Evolutionary conservation across 2,329 filamentous ascomycete species (phyloP).

Genomic region (Thelonectria rubi): DNA sequence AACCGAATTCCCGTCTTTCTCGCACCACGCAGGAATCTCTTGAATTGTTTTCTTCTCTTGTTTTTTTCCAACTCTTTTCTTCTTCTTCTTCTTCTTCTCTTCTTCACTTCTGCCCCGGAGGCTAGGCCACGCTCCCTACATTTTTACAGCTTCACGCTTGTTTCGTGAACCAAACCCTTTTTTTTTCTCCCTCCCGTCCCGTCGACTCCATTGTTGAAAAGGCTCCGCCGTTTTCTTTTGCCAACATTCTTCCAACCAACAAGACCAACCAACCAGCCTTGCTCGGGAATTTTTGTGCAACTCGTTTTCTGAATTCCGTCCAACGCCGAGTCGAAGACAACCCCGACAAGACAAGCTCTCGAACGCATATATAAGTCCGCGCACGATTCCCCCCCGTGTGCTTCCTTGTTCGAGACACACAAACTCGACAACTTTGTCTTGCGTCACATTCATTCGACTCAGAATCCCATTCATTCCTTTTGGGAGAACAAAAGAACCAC

Average conservation of each 20-base stretch:
- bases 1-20: conserved; percentile 10
- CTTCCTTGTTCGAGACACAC: not conserved
- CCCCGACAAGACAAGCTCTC: no score
- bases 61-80: no score
- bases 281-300: not conserved
- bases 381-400: no score
- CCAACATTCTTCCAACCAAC: conserved; percentile 2
- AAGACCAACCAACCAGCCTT: not conserved
- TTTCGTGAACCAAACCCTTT: not conserved
- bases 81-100: conserved; percentile 32
- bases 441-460: conserved; percentile 2
- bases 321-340: no score
- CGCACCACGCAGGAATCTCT: conserved; percentile 40
- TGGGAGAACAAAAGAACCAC: not conserved
- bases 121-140: conserved; percentile 20
- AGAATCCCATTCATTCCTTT: not conserved
- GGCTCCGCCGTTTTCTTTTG: conserved; percentile 5
- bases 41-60: conserved; percentile 28
- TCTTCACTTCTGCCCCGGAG: conserved; percentile 25
- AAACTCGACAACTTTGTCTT: not conserved
- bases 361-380: no score
- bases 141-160: conserved; percentile 15
- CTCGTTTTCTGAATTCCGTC: no score
- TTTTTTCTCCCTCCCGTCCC: not conserved
- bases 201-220: conserved; percentile 14